These are phyloP conservation scores for Paecilomyces dactylethromorphus DNA, from an alignment of 2,329 filamentous ascomycete species.

Conservation along the genomic window DNA sequence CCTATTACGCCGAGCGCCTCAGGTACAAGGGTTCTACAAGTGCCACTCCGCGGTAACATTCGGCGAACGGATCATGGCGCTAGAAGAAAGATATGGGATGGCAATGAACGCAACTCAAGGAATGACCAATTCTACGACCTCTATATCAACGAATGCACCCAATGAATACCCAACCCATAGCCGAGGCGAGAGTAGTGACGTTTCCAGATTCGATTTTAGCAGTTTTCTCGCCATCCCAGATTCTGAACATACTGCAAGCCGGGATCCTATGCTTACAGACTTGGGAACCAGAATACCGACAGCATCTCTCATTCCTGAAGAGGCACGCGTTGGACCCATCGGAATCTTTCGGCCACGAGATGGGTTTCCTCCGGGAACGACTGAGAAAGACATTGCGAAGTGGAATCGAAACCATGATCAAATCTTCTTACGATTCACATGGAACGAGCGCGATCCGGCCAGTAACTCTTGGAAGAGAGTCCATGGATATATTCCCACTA, in stretches of 20 bases:
- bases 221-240: too few relatives aligned
- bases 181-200: too few relatives aligned
- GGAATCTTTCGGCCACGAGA: conserved; percentile 16
- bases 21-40: conserved; percentile 22
- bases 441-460: conserved; percentile 12
- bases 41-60: conserved; percentile 10
- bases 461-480: conserved; percentile 13
- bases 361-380: conserved; percentile 10
- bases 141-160: not conserved
- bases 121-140: not conserved
- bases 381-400: conserved; percentile 11
- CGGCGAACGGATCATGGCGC: conserved; percentile 17
- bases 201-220: too few relatives aligned
- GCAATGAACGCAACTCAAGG: not conserved
- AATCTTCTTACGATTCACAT: conserved; percentile 14
- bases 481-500: conserved; percentile 14
- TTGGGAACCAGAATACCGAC: not conserved
- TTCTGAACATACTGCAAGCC: too few relatives aligned
- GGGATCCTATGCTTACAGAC: too few relatives aligned
- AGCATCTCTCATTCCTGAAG: conserved; percentile 13
- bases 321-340: conserved; percentile 19
- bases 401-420: conserved; percentile 17
- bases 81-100: conserved; percentile 21
- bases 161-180: too few relatives aligned
- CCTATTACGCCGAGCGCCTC: conserved; percentile 16